These are phyloP conservation scores for Platanus orientalis DNA, from an alignment of 164 flowering plant species.

Conservation along the genomic window DNA sequence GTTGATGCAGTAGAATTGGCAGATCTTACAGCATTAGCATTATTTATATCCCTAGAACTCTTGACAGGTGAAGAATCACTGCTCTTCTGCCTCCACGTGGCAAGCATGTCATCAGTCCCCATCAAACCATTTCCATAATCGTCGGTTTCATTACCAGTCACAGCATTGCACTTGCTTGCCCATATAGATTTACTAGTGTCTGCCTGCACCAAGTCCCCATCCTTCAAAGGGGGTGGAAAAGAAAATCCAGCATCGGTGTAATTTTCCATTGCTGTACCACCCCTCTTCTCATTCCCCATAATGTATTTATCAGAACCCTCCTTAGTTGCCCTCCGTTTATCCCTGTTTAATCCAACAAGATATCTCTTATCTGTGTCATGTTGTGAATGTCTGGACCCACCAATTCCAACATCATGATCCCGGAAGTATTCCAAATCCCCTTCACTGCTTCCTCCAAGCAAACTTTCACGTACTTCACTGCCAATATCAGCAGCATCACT, in stretches of 20 bases:
- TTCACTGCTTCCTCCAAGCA: too few species aligned
- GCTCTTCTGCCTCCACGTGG: constrained; percentile 70
- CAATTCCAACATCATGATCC: too few species aligned
- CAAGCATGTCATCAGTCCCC: constrained; percentile 55
- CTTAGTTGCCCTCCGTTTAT: constrained; percentile 31
- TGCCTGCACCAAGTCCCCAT: constrained; percentile 38
- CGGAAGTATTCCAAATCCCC: too few species aligned
- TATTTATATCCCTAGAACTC: constrained; percentile 61
- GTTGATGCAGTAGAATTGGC: constrained; percentile 62
- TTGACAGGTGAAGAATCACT: constrained; percentile 64
- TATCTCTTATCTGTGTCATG: too few species aligned
- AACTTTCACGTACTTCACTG: too few species aligned
- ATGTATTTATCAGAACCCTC: constrained; percentile 37
- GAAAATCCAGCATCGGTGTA: constrained; percentile 65
- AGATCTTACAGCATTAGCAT: constrained; percentile 41
- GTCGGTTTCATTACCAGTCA: constrained; percentile 34
- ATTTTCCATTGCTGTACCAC: constrained; percentile 23
- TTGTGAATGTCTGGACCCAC: too few species aligned
- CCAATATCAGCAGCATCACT: too few species aligned
- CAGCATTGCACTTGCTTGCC: constrained; percentile 43
- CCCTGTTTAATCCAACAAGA: too few species aligned
- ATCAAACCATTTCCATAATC: constrained; percentile 36
- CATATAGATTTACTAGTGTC: constrained; percentile 51
- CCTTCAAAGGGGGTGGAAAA: constrained; percentile 61
- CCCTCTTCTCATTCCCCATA: constrained; percentile 39